Evolutionary conservation across 768 basidiomycete genomes (phyloP).

Genomic region (Cystobasidium tubakii): DNA sequence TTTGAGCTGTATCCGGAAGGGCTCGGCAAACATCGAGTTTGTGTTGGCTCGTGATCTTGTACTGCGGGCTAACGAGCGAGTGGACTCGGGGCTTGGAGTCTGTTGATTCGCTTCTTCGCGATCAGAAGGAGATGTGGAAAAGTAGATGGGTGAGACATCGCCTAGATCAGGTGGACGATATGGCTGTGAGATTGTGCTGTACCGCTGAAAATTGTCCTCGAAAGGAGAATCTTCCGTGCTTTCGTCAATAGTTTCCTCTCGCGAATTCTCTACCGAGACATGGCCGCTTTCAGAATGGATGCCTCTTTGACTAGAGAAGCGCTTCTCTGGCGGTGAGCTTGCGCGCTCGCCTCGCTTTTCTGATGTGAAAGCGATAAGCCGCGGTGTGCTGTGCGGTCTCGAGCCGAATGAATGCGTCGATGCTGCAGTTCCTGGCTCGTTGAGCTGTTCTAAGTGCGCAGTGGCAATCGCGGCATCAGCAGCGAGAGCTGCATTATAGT

Average conservation of each 20-base stretch:
- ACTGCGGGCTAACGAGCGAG: conserved; percentile 27
- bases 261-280: conserved; percentile 11
- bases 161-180: conserved; percentile 28
- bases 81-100: conserved; percentile 9
- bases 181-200: conserved; percentile 23
- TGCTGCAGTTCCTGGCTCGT: conserved; percentile 13
- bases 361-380: conserved; percentile 40
- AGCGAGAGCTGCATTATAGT: conserved; percentile 38
- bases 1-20: conserved; percentile 30
- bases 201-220: conserved; percentile 12
- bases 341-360: conserved; percentile 7
- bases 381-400: conserved; percentile 29
- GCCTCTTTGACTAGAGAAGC: conserved; percentile 18
- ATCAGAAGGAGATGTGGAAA: conserved; percentile 18
- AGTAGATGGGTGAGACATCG: conserved; percentile 33
- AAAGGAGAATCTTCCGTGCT: conserved; percentile 31
- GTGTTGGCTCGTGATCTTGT: conserved; percentile 1
- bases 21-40: conserved; percentile 28
- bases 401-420: conserved; percentile 14
- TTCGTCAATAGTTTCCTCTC: conserved; percentile 24
- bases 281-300: conserved; percentile 4
- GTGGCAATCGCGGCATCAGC: conserved; percentile 25
- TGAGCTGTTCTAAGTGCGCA: conserved; percentile 23
- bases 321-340: conserved; percentile 8
- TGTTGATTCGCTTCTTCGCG: conserved; percentile 1